Evolutionary conservation across 176 grass and related monocot genomes (phyloP), one percentile per base, ranked within the genome.

Genomic region (Lolium perenne): DNA sequence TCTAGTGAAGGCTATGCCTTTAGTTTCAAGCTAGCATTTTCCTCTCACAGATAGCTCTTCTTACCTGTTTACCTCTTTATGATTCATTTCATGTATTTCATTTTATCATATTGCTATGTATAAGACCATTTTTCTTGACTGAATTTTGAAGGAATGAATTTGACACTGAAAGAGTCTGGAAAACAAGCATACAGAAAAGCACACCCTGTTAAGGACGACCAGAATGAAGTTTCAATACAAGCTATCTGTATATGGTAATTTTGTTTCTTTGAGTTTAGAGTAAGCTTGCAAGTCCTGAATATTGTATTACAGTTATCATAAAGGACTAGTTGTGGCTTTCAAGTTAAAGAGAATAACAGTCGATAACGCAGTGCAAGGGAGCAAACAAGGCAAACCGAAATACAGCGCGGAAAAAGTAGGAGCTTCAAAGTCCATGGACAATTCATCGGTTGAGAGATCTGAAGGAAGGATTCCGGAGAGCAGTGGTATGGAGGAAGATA

Each of bases 121-220:
- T 81, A 56, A 38, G 25, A 77, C 21, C 82, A 57, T 87, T 74
- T 38, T 77, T 66, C 8, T 77, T 88, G 64, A 43, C 46, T 75
- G 55, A 81, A 88, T 88, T 81, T 71, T 88, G 73, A 79, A 97
- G 95, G 88, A 97, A 92, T 55, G 90, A 94, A 71, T 97, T 94
- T 91, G 95, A 97, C 87, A 81, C 67, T 51, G 68, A 92, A 85
- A 85, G 88, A 87, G 62, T 83, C 76, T 85, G 71, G 75, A 70
- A 81, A 55, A 89, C 82, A 88, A 80, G 20, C 67, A 59, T 71
- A 89, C 73, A 53, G 92, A 85, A 90, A 92, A 56, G 40, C 50
- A 16, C 84, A 38, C 60, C 60, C 76, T 87, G 69, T 18, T 32
- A 89, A 89, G 86, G 95, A 89, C 1, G 50, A 25, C 20, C 66